Evolutionary conservation across 73 alveolate genomes (phyloP).

Genomic region (Tetrahymena malaccensis): DNA sequence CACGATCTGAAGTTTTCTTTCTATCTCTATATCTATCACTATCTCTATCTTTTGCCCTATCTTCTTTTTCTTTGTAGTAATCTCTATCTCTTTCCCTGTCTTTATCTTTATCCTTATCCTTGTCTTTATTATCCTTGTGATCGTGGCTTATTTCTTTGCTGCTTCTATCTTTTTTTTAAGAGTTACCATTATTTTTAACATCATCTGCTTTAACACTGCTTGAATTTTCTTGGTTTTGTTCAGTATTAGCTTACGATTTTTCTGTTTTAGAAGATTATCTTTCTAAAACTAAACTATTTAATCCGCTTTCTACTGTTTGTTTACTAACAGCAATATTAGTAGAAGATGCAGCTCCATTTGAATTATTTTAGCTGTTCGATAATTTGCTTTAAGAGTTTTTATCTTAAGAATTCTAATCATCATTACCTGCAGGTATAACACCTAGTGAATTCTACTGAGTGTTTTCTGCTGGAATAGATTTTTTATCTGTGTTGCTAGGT

Average conservation of each 20-base stretch:
- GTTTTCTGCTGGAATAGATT: not conserved
- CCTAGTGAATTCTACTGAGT: not conserved
- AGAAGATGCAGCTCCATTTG: not conserved
- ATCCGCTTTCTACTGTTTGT: not conserved
- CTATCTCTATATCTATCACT: not conserved
- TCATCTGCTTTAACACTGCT: not conserved
- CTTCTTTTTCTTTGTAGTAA: too few relatives aligned
- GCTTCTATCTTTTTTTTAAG: not conserved
- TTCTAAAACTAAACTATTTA: not conserved
- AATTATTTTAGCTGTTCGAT: not conserved
- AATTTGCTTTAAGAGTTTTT: not conserved
- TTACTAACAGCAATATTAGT: not conserved
- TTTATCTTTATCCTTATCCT: not conserved
- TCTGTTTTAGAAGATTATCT: not conserved
- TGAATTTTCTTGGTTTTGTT: not conserved
- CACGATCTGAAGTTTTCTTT: not conserved
- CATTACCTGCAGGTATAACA: not conserved
- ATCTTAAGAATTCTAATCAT: not conserved
- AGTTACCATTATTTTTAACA: not conserved
- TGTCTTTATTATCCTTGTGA: not conserved
- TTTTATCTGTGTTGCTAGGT: not conserved
- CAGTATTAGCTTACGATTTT: not conserved
- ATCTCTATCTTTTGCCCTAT: not conserved
- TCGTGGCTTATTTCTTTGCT: not conserved
- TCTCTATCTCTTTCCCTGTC: not conserved